A percentile compares a stretch with the other conserved stretches of the same genome.
These are phyloP conservation scores for Penicillium crystallinum DNA, from an alignment of 495 filamentous ascomycete genomes.

Conservation along the genomic window DNA sequence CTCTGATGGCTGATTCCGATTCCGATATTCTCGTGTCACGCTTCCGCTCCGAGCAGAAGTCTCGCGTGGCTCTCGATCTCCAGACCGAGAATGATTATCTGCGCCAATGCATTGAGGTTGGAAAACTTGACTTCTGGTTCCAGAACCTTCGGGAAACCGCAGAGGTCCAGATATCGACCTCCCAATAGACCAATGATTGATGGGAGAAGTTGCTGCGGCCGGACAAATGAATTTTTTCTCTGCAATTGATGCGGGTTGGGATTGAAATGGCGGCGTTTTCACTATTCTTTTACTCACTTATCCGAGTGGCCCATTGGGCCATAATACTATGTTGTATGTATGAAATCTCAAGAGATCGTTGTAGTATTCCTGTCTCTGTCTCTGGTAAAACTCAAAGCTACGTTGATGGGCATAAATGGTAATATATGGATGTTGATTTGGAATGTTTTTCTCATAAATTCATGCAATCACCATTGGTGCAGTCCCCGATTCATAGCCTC, in stretches of 20 bases:
- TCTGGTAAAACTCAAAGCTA: background rate
- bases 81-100: conserved; percentile 50
- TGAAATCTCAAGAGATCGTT: conserved; percentile 1
- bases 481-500: background rate
- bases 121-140: conserved; percentile 58
- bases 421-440: background rate
- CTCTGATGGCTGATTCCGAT: conserved; percentile 45
- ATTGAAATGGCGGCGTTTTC: conserved; percentile 1
- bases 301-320: background rate
- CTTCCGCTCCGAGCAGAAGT: conserved; percentile 47
- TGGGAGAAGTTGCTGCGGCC: background rate
- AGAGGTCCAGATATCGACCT: conserved; percentile 3
- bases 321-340: conserved; percentile 3
- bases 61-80: conserved; percentile 48
- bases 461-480: background rate
- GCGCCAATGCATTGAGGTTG: conserved; percentile 48
- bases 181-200: background rate
- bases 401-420: background rate
- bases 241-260: background rate
- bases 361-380: background rate
- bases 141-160: conserved; percentile 40
- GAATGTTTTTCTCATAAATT: background rate
- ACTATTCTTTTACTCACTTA: background rate
- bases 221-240: background rate
- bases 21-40: conserved; percentile 48